phyloP scores from a whole-genome alignment of 164 flowering plant species.

The Malania oleifera region DNA sequence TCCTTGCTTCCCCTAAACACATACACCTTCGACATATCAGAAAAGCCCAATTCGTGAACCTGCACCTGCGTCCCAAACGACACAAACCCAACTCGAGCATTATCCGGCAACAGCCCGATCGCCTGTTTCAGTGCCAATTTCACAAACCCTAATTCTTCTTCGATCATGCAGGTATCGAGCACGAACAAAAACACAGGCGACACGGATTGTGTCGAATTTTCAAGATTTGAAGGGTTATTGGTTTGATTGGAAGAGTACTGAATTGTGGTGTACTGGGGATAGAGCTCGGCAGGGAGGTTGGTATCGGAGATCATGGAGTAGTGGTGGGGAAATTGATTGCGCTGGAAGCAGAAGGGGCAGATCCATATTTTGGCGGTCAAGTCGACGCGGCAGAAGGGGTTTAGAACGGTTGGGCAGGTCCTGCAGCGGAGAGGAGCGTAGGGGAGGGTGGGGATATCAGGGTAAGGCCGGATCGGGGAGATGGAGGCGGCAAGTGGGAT shows the following conservation, averaged over 20 bases:
- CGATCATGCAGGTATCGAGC: slow-evolving; percentile 79
- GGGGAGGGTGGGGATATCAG: slow-evolving; percentile 62
- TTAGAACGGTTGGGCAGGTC: slow-evolving; percentile 62
- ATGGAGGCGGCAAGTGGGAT: slow-evolving; percentile 82
- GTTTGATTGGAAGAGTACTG: slow-evolving; percentile 38
- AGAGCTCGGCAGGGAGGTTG: slow-evolving; percentile 88
- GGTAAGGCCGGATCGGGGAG: slow-evolving; percentile 75
- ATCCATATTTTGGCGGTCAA: slow-evolving; percentile 84
- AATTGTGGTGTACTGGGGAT: slow-evolving; percentile 66
- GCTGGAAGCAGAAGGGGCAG: slow-evolving; percentile 85
- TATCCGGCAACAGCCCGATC: slow-evolving; percentile 72
- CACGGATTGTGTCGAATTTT: background rate
- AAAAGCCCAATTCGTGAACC: slow-evolving; percentile 88
- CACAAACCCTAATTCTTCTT: slow-evolving; percentile 80
- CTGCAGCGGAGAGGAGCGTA: slow-evolving; percentile 83
- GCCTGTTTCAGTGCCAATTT: slow-evolving; percentile 73
- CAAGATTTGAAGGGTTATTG: slow-evolving; percentile 6
- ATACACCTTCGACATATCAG: slow-evolving; percentile 81
- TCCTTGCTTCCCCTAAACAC: slow-evolving; percentile 85
- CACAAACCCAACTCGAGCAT: slow-evolving; percentile 80
- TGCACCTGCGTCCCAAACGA: slow-evolving; percentile 95
- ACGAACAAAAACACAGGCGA: slow-evolving; percentile 70
- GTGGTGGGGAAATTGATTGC: slow-evolving; percentile 82
- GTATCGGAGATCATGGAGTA: slow-evolving; percentile 61
- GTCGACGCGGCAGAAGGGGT: slow-evolving; percentile 68